These are phyloP conservation scores for Poa pratensis DNA, from an alignment of 176 grass and related monocot species.

Conservation along the genomic window DNA sequence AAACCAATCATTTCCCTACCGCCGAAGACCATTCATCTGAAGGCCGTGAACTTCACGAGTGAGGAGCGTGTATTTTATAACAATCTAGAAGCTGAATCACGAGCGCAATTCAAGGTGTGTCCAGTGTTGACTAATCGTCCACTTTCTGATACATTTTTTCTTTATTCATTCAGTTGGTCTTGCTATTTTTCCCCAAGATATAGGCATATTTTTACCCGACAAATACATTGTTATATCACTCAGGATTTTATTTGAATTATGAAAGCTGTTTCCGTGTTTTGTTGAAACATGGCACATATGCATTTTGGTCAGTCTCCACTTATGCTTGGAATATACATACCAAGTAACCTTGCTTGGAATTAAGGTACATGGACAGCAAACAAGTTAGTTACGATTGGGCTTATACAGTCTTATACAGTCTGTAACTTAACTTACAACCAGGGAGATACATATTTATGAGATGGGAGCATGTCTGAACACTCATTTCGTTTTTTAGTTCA, in stretches of 20 bases:
- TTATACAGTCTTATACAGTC: background rate
- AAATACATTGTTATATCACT: background rate
- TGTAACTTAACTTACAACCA: background rate
- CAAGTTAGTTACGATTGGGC: background rate
- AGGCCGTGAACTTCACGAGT: conserved; percentile 72
- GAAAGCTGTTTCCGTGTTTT: background rate
- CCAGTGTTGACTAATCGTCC: conserved; percentile 20
- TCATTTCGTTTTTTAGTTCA: conserved; percentile 17
- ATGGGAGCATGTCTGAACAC: background rate
- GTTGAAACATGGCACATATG: background rate
- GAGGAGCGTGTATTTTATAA: conserved; percentile 93
- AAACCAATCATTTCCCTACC: conserved; percentile 90
- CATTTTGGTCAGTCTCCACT: background rate
- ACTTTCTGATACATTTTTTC: conserved; percentile 19
- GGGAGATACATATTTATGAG: background rate
- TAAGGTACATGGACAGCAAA: background rate
- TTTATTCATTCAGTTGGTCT: conserved; percentile 16
- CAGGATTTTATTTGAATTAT: background rate
- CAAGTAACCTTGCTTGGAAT: background rate
- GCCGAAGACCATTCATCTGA: conserved; percentile 80
- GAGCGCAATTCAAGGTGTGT: conserved; percentile 94
- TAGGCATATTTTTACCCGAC: background rate
- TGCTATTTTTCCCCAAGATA: background rate
- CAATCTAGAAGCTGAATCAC: conserved; percentile 81
- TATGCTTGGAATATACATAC: conserved; percentile 3